Evolutionary conservation across 2,329 filamentous ascomycete species (phyloP), one percentile per base, ranked within the genome.

Genomic region (Fusarium sacchari): DNA sequence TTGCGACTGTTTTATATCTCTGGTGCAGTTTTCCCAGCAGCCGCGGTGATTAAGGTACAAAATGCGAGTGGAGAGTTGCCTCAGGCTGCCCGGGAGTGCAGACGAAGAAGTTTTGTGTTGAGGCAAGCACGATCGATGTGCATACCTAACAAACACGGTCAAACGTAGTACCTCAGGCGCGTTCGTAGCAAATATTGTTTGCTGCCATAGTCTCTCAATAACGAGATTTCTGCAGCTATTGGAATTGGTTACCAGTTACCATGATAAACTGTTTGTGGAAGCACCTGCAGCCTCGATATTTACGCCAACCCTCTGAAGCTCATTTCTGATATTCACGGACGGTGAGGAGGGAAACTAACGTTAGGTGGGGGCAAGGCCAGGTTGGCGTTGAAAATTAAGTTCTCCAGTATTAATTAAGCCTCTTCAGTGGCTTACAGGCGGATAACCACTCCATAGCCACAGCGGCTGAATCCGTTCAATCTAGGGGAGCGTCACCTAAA

Each of bases 401-500:
- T 56, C 30, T 34, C 30, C 20, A 15, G n/a, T 24, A 43, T 60
- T 64, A 42, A 55, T 60, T 64, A 42, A 55, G 49, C 67, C 32
- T 52, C 59, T 63, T 49, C 65, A 76, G 71, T 60, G 58, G 62
- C 63, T 70, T 55, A 65, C 61, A 66, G 68, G 64, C 60, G 72
- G 68, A 52, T 26, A 42, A 28, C 39, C 55, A 76, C 66, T n/a
- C n/a, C n/a, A n/a, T 67, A 77, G 76, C 76, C 76, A 78, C 74
- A 78, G 73, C 73, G 74, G 74, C 73, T 69, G 60, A 64, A 62
- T 73, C 73, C 67, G 47, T 53, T 52, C 24, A 9, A 64, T 65
- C 37, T 39, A 73, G 61, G 61, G 43, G 57, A 40, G 18, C 39
- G n/a, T 18, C 30, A 36, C 52, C 58, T 69, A 68, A 42, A 42